Conservation (phyloP, 208 protist species). For the Trypanosoma cruzi region DNA sequence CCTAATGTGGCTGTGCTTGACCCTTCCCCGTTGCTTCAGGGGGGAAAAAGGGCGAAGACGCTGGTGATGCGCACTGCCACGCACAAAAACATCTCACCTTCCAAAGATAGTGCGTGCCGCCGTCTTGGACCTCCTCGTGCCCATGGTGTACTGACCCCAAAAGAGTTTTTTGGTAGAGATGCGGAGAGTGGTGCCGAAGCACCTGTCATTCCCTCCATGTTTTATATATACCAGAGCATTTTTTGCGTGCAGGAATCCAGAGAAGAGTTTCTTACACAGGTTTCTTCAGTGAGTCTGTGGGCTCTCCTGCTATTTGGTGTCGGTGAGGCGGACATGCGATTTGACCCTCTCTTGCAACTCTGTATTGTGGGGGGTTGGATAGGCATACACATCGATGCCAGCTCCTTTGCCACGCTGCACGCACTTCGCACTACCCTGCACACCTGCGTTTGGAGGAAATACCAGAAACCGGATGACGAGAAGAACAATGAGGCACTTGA, state of each 20-base stretch:
- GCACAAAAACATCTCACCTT: slow-evolving; percentile 51
- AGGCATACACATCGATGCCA: slow-evolving; percentile 46
- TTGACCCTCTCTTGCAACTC: slow-evolving; percentile 45
- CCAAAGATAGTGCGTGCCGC: slow-evolving; percentile 82
- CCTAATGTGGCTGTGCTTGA: slow-evolving; percentile 89
- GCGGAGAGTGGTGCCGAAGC: background rate
- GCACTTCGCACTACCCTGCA: slow-evolving; percentile 50
- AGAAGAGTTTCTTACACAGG: slow-evolving; percentile 69
- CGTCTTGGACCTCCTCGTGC: slow-evolving; percentile 44
- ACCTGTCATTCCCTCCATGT: slow-evolving; percentile 44
- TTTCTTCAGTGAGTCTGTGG: slow-evolving; percentile 79
- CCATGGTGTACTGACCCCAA: slow-evolving; percentile 25
- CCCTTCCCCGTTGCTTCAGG: slow-evolving; percentile 26
- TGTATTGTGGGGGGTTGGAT: slow-evolving; percentile 84
- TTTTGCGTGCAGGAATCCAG: slow-evolving; percentile 61
- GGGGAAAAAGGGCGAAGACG: slow-evolving; percentile 26
- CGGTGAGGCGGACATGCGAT: slow-evolving; percentile 54
- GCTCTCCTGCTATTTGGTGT: slow-evolving; percentile 84
- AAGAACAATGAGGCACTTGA: slow-evolving; percentile 57
- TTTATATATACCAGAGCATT: slow-evolving; percentile 82
- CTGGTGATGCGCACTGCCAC: slow-evolving; percentile 65
- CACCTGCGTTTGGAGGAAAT: slow-evolving; percentile 62
- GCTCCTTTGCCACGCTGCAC: slow-evolving; percentile 43
- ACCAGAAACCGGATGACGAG: slow-evolving; percentile 50
- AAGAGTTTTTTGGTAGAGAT: slow-evolving; percentile 31